Conservation (phyloP, 108 stramenopile genomes). For the Nitzschia sp. region DNA sequence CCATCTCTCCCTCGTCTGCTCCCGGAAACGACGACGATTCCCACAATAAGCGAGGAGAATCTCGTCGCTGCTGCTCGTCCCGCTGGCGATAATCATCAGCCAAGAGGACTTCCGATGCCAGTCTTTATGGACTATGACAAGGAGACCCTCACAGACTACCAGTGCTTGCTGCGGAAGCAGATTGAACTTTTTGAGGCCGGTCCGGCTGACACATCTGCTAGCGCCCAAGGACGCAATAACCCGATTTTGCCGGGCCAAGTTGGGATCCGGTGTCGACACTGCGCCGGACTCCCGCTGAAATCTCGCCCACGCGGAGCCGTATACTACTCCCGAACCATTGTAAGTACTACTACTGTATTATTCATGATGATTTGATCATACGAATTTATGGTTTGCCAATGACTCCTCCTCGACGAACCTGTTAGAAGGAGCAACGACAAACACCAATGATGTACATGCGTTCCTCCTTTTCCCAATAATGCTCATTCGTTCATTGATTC, state of each 20-base stretch:
- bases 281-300: constrained; percentile 17
- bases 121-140: constrained; percentile 27
- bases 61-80: too few relatives aligned
- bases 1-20: too few relatives aligned
- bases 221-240: constrained; percentile 45
- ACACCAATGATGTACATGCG: too few relatives aligned
- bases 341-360: constrained; percentile 6
- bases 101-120: not conserved
- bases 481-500: too few relatives aligned
- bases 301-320: constrained; percentile 31
- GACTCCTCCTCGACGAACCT: too few relatives aligned
- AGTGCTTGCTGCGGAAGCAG: constrained; percentile 53
- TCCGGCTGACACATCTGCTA: constrained; percentile 31
- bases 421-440: too few relatives aligned
- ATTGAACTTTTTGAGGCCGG: constrained; percentile 57
- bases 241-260: constrained; percentile 44
- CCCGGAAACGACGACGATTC: too few relatives aligned
- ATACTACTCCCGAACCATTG: constrained; percentile 43
- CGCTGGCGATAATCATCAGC: too few relatives aligned
- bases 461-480: too few relatives aligned
- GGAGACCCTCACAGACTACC: constrained; percentile 42
- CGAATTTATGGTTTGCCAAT: too few relatives aligned
- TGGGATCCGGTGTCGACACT: constrained; percentile 54
- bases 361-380: not conserved
- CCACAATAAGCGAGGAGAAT: too few relatives aligned